Evolutionary conservation across 169 alveolate genomes (phyloP).

Genomic region (Plasmodium ovale): DNA sequence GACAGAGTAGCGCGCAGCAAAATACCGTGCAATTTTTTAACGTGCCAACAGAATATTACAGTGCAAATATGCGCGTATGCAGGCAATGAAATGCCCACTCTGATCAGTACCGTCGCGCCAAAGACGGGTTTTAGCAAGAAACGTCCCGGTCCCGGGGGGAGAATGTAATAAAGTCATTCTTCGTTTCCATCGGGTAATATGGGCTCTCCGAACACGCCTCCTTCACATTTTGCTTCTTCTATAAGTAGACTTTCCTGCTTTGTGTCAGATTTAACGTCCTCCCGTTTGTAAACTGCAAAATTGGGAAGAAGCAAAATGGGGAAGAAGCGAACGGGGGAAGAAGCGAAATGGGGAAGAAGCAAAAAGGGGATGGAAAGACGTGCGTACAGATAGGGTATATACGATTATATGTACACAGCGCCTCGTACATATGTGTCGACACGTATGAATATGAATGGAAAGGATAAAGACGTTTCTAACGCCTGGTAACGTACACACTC

Average conservation of each 20-base stretch:
- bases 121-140: too few species aligned
- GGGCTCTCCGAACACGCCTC: constrained; percentile 13
- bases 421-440: background rate
- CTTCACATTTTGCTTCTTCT: background rate
- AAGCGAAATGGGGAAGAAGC: background rate
- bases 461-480: background rate
- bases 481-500: constrained; percentile 1
- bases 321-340: background rate
- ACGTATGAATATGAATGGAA: background rate
- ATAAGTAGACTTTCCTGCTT: background rate
- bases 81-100: too few species aligned
- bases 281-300: constrained; percentile 32
- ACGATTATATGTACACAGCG: too few species aligned
- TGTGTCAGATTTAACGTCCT: constrained; percentile 20
- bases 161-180: background rate
- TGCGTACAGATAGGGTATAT: too few species aligned
- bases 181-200: background rate
- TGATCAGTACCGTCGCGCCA: too few species aligned
- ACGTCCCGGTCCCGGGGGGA: too few species aligned
- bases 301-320: background rate
- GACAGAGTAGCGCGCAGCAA: too few species aligned
- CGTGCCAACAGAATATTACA: too few species aligned
- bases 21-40: too few species aligned
- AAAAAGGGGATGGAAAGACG: background rate
- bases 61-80: too few species aligned